Evolutionary conservation across 495 filamentous ascomycete species (phyloP), one percentile per base, ranked within the genome.

Genomic region (Tuber magnatum): DNA sequence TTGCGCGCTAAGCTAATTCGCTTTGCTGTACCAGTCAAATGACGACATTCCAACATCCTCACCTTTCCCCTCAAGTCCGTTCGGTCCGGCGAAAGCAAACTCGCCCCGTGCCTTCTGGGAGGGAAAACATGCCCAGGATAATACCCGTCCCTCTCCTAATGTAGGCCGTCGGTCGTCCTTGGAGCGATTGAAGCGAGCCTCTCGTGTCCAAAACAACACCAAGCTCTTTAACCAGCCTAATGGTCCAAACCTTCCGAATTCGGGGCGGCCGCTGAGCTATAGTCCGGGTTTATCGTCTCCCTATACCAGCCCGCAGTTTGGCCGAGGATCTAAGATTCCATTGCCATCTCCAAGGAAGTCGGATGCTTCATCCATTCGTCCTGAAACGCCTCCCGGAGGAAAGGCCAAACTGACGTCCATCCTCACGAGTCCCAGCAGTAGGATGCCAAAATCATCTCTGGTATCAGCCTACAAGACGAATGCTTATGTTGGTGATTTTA

Each of bases 151-250:
- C 43, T 89, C 91, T 18, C 89, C 89, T 28, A 90, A 90, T 35
- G 90, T 91, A 1, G 86, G 87, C 0, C 91, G 92, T 81, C 91
- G 94, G 77, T 91, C 93, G 8, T 97, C 94, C 18, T 91, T 98
- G 74, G 95, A 99, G 84, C 93, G 93, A 71, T 84, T 99, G 74
- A 96, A 97, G 85, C 91, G 91, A 78, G 93, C 92, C 6, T 97
- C 94, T 56, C 91, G 95, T 61, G 95, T 99, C 71, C 97, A 95
- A 85, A 98, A 97, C 85, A 95, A 94, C 86, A 94, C 89, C 85
- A 97, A 97, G 87, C 92, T 97, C 80, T 92, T 93, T 81, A 88
- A 94, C 80, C 93, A 97, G 81, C 96, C 97, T 83, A 93, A 97
- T 80, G 93, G 93, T 18, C 85, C 92, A n/a, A 88, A 90, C 71